A percentile compares a stretch with the other conserved stretches of the same genome.
phyloP scores from a whole-genome alignment of 495 filamentous ascomycete genomes.

The Daldinia concentrica region DNA sequence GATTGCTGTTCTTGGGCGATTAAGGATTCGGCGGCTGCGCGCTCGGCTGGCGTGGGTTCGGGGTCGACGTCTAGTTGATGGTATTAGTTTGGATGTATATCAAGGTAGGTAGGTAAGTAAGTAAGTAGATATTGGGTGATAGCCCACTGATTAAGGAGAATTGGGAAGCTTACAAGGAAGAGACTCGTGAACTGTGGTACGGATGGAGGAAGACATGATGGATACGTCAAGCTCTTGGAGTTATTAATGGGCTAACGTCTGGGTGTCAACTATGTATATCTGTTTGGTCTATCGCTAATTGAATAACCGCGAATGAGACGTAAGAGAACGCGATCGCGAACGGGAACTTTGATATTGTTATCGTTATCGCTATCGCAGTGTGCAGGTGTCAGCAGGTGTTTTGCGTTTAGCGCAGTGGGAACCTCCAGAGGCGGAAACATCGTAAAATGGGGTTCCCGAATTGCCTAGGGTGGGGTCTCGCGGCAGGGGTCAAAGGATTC shows the following conservation, averaged over 20 bases:
- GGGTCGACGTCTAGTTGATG: conserved; percentile 71
- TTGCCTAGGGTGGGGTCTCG: conserved; percentile 10
- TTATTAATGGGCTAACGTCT: not conserved
- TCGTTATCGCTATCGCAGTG: conserved; percentile 15
- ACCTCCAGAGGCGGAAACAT: not conserved
- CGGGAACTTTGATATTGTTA: conserved; percentile 34
- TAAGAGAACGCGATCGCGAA: conserved; percentile 1
- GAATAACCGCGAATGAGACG: not conserved
- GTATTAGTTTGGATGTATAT: conserved; percentile 32
- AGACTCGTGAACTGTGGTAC: conserved; percentile 77
- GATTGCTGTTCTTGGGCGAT: conserved; percentile 69
- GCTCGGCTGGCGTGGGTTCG: conserved; percentile 67
- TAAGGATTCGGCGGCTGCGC: conserved; percentile 66
- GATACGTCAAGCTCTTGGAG: not conserved
- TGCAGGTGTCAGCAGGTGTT: conserved; percentile 15
- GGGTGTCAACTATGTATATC: not conserved
- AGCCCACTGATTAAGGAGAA: not conserved
- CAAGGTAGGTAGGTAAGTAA: not conserved
- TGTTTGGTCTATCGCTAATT: not conserved
- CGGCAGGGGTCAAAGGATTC: conserved; percentile 17
- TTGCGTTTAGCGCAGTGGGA: not conserved
- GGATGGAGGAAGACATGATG: conserved; percentile 73
- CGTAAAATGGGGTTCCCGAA: not conserved
- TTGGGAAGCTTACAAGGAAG: conserved; percentile 73
- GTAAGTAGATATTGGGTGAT: conserved; percentile 4